Evolutionary conservation across 2,329 filamentous ascomycete species (phyloP).

Genomic region (Aspergillus japonicus): DNA sequence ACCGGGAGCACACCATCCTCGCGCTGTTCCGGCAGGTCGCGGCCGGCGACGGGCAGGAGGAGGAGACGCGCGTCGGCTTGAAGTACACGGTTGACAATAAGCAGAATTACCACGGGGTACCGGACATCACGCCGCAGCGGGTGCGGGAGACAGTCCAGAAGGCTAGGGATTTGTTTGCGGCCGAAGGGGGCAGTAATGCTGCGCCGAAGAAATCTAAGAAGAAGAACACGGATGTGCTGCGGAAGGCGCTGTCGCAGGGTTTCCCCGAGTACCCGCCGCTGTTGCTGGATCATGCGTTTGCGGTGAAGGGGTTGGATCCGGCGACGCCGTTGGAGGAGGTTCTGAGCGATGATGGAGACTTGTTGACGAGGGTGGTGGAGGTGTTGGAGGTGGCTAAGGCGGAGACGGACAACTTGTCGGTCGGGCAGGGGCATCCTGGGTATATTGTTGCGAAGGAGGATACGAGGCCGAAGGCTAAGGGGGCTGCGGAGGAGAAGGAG

Average conservation of each 20-base stretch:
- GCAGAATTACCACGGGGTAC: slow-evolving; percentile 78
- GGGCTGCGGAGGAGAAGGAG: slow-evolving; percentile 31
- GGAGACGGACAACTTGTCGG: slow-evolving; percentile 68
- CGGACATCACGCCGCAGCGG: slow-evolving; percentile 70
- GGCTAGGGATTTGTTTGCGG: slow-evolving; percentile 48
- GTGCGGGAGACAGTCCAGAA: slow-evolving; percentile 67
- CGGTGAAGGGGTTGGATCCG: slow-evolving; percentile 67
- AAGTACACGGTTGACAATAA: slow-evolving; percentile 77
- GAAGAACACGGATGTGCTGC: slow-evolving; percentile 72
- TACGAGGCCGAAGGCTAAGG: slow-evolving; percentile 26
- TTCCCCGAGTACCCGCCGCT: slow-evolving; percentile 88
- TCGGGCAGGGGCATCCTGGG: slow-evolving; percentile 66
- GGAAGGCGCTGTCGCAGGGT: slow-evolving; percentile 76
- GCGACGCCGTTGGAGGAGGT: slow-evolving; percentile 67
- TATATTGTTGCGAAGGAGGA: slow-evolving; percentile 78
- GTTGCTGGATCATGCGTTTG: slow-evolving; percentile 81
- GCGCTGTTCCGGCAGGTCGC: slow-evolving; percentile 76
- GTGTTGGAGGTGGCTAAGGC: slow-evolving; percentile 69
- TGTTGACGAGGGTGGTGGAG: slow-evolving; percentile 65
- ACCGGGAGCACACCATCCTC: slow-evolving; percentile 77
- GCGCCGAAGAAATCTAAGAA: slow-evolving; percentile 66
- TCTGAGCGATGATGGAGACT: slow-evolving; percentile 58
- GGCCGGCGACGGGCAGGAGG: slow-evolving; percentile 80
- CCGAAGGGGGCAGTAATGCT: slow-evolving; percentile 31
- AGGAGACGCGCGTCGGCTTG: slow-evolving; percentile 72